Conservation (phyloP, 1,139 yeast genomes). For the Suhomyces atakaporum region DNA sequence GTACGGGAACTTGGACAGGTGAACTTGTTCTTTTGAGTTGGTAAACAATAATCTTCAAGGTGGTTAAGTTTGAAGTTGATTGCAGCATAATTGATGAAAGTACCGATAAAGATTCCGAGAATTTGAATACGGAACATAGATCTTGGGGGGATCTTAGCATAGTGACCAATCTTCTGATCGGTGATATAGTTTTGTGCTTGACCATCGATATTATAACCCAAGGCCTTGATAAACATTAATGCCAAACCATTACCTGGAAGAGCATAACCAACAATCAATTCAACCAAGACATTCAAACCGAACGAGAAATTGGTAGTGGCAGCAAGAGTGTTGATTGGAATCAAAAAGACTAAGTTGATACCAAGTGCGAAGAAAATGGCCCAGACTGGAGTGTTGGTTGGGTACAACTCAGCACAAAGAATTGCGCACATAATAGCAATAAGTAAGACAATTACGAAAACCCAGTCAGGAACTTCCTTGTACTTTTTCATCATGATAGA, state of each 20-base stretch:
- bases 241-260: conserved; percentile 44
- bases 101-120: conserved; percentile 42
- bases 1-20: conserved; percentile 51
- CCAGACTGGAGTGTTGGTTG: conserved; percentile 42
- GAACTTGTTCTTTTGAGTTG: conserved; percentile 42
- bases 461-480: conserved; percentile 29
- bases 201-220: conserved; percentile 49
- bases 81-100: conserved; percentile 54
- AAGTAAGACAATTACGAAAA: conserved; percentile 21
- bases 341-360: conserved; percentile 38
- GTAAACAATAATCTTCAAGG: conserved; percentile 48
- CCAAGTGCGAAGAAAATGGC: conserved; percentile 31
- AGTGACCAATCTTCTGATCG: conserved; percentile 63
- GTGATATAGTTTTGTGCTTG: conserved; percentile 60
- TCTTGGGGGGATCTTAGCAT: conserved; percentile 60
- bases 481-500: conserved; percentile 24
- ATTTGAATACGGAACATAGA: conserved; percentile 62
- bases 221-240: conserved; percentile 38
- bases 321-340: conserved; percentile 39
- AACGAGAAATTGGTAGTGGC: conserved; percentile 41
- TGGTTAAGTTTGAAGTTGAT: conserved; percentile 53
- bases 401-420: conserved; percentile 33
- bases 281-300: conserved; percentile 43
- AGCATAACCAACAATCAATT: conserved; percentile 41
- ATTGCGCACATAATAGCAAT: conserved; percentile 23